Evolutionary conservation across 805 yeast species (phyloP).

Genomic region (Yamadazyma kitorensis): DNA sequence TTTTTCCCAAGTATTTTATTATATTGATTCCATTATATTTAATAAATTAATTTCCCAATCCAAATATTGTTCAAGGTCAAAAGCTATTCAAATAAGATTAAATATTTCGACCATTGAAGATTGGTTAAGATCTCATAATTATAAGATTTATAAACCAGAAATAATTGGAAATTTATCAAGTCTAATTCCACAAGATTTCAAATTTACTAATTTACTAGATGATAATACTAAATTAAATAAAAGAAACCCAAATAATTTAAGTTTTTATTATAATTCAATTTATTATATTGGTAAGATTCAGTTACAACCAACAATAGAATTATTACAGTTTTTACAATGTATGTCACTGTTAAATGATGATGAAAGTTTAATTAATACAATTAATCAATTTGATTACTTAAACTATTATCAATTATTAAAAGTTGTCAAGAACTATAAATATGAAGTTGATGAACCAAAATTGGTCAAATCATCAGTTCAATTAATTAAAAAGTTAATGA

Average conservation of each 20-base stretch:
- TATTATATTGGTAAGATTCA: constrained; percentile 64
- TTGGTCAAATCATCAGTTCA: constrained; percentile 43
- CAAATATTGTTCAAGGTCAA: constrained; percentile 71
- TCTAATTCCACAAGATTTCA: constrained; percentile 13
- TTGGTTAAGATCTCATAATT: constrained; percentile 78
- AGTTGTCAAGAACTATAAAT: constrained; percentile 70
- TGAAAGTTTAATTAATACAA: constrained; percentile 56
- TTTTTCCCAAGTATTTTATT: constrained; percentile 71
- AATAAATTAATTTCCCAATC: constrained; percentile 67
- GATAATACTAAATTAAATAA: constrained; percentile 16
- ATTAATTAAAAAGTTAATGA: constrained; percentile 27
- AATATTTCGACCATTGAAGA: constrained; percentile 87
- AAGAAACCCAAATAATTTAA: constrained; percentile 44
- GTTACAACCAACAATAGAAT: constrained; percentile 69
- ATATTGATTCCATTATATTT: constrained; percentile 71
- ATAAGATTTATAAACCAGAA: constrained; percentile 38
- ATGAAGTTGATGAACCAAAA: constrained; percentile 77
- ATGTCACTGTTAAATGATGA: constrained; percentile 68
- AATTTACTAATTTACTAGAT: constrained; percentile 22
- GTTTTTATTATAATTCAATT: constrained; percentile 63
- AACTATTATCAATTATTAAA: constrained; percentile 70
- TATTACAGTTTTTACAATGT: constrained; percentile 89
- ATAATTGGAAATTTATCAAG: constrained; percentile 25
- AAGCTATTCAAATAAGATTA: constrained; percentile 86
- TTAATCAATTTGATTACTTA: constrained; percentile 52